Base-by-base conservation (phyloP, 2,329 filamentous ascomycete genomes). In the Podosphaera aphanis region DNA sequence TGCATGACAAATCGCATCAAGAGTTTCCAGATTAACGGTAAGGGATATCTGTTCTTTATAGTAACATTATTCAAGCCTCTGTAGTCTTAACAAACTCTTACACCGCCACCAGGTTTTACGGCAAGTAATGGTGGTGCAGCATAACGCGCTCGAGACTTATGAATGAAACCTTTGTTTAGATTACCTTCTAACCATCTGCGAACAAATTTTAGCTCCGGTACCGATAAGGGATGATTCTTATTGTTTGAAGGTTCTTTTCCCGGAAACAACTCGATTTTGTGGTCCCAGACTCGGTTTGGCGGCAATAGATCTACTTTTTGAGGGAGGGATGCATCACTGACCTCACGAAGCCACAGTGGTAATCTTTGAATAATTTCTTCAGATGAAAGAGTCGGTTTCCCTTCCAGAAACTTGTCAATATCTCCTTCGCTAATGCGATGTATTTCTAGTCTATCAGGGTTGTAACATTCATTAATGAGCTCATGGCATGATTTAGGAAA, bases 101-200 rank as follows among this genome's bases (percentile, higher is more conserved):
- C 16, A 8, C 44, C 33, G 11, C 44, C 44, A 27, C 25, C 35
- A 8, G 6, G 3, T 25, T 45, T 45, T 4, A 20, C 5, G 7
- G 44, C 44, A n/a, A 45, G 35, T 16, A 39, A 16, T 1, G 44
- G n/a, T n/a, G n/a, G n/a, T n/a, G n/a, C 2, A 38, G 46, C 7
- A 16, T 13, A 21, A 13, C 38, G 6, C 5, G 29, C 29, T 13
- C 29, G 8, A 20, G 25, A 36, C 31, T 23, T 36, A 11, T 19
- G 16, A 2, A 48, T 45, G n/a, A 48, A 48, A 38, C 43, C 47
- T 31, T 48, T 48, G 6, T 7, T 15, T 15, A 48, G 33, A 13
- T 18, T 48, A 16, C 46, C 43, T 7, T 45, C 43, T 15, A 42
- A 25, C 31, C 27, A 48, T 44, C 43, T 29, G 7, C 27, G n/a